Conservation (phyloP, 2,329 filamentous ascomycete species). For the Alternaria gaisen region DNA sequence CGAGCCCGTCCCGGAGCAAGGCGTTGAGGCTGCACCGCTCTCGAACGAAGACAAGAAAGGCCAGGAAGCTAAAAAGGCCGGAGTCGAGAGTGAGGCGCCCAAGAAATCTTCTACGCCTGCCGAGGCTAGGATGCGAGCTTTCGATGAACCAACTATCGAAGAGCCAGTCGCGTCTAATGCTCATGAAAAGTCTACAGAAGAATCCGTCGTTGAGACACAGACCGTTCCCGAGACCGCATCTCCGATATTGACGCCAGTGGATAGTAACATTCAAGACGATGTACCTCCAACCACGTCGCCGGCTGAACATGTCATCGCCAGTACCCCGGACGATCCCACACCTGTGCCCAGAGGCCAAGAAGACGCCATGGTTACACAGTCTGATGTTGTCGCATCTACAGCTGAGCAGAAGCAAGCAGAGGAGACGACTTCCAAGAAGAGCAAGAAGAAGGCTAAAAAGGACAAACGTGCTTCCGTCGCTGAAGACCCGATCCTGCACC, state of each 20-base stretch:
- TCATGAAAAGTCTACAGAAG: constrained; percentile 1
- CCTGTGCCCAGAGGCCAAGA: not conserved
- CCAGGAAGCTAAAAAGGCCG: constrained; percentile 23
- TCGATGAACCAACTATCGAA: constrained; percentile 4
- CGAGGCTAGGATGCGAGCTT: constrained; percentile 9
- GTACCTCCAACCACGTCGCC: not conserved
- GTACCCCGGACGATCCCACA: not conserved
- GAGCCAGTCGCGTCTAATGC: not conserved
- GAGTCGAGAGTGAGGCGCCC: constrained; percentile 15
- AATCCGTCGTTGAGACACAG: constrained; percentile 2
- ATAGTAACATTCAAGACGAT: constrained; percentile 2
- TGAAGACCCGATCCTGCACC: constrained; percentile 9
- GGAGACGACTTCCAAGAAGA: constrained; percentile 26
- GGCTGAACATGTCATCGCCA: not conserved
- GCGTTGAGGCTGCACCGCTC: constrained; percentile 11
- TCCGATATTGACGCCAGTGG: constrained; percentile 10
- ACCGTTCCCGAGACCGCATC: not conserved
- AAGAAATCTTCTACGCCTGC: constrained; percentile 5
- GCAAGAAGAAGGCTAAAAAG: constrained; percentile 36
- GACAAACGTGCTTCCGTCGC: constrained; percentile 20
- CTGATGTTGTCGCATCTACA: not conserved
- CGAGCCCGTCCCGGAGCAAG: not conserved
- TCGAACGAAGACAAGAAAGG: constrained; percentile 28
- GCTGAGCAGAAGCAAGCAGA: constrained; percentile 13
- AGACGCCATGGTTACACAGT: not conserved